A percentile compares a stretch with the other conserved stretches of the same genome.
Evolutionary conservation across 371 early-diverging fungal genomes (phyloP).

Genomic region (Apophysomyces trapeziformis): DNA sequence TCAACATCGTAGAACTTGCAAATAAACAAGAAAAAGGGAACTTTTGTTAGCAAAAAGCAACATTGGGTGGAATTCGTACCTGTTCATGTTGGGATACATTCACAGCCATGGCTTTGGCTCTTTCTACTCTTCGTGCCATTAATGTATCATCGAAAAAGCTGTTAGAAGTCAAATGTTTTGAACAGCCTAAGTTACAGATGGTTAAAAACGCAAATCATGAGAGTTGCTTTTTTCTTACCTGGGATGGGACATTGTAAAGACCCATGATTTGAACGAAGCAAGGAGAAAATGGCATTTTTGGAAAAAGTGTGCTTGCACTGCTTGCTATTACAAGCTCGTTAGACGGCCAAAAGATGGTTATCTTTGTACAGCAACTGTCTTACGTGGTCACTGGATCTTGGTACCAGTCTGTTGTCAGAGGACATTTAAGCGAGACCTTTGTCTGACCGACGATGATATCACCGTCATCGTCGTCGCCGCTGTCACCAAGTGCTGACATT

Average conservation of each 20-base stretch:
- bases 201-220: neutral
- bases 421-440: constrained; percentile 42
- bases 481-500: constrained; percentile 31
- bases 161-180: neutral
- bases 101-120: constrained; percentile 21
- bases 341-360: neutral
- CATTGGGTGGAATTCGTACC: neutral
- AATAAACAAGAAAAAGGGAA: neutral
- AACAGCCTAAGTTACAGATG: constrained; percentile 8
- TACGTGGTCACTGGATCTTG: constrained; percentile 41
- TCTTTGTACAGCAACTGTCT: neutral
- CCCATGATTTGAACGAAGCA: constrained; percentile 15
- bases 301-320: constrained; percentile 46
- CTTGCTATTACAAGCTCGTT: constrained; percentile 19
- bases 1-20: constrained; percentile 33
- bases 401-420: constrained; percentile 41
- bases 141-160: constrained; percentile 17
- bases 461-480: constrained; percentile 25
- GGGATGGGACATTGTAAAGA: constrained; percentile 36
- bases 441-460: constrained; percentile 43
- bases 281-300: constrained; percentile 24
- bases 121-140: constrained; percentile 31
- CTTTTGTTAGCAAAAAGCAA: neutral
- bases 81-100: neutral
- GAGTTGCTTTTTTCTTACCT: constrained; percentile 22